A percentile compares a stretch with the other conserved stretches of the same genome.
Evolutionary conservation across 257 asterid genomes (phyloP).

Genomic region (Capsicum rhomboideum): DNA sequence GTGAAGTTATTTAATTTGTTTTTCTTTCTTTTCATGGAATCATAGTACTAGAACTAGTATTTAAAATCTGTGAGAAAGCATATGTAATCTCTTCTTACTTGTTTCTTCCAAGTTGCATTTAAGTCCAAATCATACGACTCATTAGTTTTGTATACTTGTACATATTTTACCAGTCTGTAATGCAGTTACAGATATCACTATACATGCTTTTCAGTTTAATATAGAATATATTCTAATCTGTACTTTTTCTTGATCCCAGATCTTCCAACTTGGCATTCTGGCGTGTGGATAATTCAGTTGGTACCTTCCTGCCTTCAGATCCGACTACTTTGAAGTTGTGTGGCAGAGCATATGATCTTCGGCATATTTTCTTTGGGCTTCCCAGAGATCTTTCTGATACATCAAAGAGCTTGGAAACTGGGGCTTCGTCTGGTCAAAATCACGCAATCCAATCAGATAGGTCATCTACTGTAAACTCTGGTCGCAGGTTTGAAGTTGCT

Average conservation of each 20-base stretch:
- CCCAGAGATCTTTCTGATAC: conserved; percentile 37
- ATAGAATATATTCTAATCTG: not conserved
- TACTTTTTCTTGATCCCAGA: conserved; percentile 26
- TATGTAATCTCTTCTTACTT: not conserved
- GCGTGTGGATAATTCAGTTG: conserved; percentile 90
- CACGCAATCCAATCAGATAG: conserved; percentile 48
- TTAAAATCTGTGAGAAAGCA: not conserved
- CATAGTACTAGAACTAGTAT: not conserved
- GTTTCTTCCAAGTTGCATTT: not conserved
- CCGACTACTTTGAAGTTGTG: conserved; percentile 42
- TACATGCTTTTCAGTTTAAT: not conserved
- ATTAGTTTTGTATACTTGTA: not conserved
- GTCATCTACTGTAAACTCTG: conserved; percentile 58
- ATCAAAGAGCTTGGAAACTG: conserved; percentile 30
- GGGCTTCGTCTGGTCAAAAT: conserved; percentile 36
- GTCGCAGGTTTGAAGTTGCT: conserved; percentile 71
- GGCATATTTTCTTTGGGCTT: conserved; percentile 53
- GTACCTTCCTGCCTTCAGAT: conserved; percentile 84
- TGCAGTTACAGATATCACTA: not conserved
- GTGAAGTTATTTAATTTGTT: conserved; percentile 11
- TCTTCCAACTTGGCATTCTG: conserved; percentile 66
- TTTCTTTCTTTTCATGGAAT: not conserved
- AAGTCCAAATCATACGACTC: not conserved
- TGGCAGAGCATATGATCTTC: conserved; percentile 67
- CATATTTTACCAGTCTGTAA: not conserved